A percentile compares a stretch with the other conserved stretches of the same genome.
phyloP scores from a whole-genome alignment of 345 rosid species.

The Pelargonium nanum region DNA sequence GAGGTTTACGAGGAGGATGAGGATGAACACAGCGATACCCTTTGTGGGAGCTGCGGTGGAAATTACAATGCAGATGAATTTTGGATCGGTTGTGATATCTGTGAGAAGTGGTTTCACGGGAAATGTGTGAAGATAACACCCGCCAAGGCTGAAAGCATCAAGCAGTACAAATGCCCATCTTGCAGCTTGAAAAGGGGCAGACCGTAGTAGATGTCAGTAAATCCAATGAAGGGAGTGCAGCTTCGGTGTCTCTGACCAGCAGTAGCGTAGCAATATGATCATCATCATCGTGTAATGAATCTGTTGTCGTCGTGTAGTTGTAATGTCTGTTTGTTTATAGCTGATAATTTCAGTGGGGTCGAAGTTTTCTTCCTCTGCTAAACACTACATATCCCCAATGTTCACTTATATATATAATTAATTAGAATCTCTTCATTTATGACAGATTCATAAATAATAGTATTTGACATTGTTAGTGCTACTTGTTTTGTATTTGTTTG shows the following conservation, averaged over 20 bases:
- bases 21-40: slow-evolving; percentile 65
- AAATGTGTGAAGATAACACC: slow-evolving; percentile 84
- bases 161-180: slow-evolving; percentile 81
- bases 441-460: no score
- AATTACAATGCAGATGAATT: slow-evolving; percentile 70
- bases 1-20: slow-evolving; percentile 50
- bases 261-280: slow-evolving; percentile 1
- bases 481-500: no score
- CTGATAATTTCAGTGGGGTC: no score
- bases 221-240: background rate
- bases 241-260: background rate
- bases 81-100: slow-evolving; percentile 75
- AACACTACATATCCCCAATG: no score
- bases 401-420: no score
- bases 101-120: slow-evolving; percentile 84
- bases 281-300: slow-evolving; percentile 22
- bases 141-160: slow-evolving; percentile 66
- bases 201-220: slow-evolving; percentile 24
- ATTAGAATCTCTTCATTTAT: no score
- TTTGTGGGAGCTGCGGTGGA: slow-evolving; percentile 70
- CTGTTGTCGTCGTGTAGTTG: no score
- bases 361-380: no score
- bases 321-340: no score
- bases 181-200: slow-evolving; percentile 70
- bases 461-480: no score